Percentiles rank a stretch among this genome's conserved stretches.
These are phyloP conservation scores for Dictyostelium firmibasis DNA, from an alignment of 78 protist genomes.

Conservation along the genomic window DNA sequence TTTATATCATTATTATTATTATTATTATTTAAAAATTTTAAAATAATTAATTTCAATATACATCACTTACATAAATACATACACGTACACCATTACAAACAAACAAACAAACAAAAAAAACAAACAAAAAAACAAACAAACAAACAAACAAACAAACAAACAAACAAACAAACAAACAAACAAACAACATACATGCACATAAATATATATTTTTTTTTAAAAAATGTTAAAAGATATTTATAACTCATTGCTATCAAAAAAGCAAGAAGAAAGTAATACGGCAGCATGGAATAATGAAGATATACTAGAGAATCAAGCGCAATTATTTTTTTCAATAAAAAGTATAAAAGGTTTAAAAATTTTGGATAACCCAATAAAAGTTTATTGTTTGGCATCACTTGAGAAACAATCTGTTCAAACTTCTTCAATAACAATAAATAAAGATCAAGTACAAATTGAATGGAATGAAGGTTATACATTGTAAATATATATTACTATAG, in stretches of 20 bases:
- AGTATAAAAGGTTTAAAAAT: conserved; percentile 58
- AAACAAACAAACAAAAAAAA: too few relatives aligned
- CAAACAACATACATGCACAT: not conserved
- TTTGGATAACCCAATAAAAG: not conserved
- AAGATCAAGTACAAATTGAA: conserved; percentile 6
- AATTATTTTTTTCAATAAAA: conserved; percentile 59
- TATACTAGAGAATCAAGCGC: conserved; percentile 46
- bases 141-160: too few relatives aligned
- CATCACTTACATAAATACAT: not conserved
- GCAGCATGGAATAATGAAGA: conserved; percentile 11
- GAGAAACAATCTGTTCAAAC: conserved; percentile 74
- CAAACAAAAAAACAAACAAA: too few relatives aligned
- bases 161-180: too few relatives aligned
- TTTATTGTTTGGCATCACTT: conserved; percentile 59
- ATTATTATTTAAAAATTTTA: too few relatives aligned
- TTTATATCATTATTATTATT: too few relatives aligned
- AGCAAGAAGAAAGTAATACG: not conserved
- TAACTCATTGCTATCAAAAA: conserved; percentile 18
- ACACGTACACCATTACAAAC: too few relatives aligned
- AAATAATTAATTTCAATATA: too few relatives aligned
- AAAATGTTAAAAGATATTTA: conserved; percentile 16
- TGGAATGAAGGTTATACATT: conserved; percentile 81
- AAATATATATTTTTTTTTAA: too few relatives aligned
- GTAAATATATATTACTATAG: conserved; percentile 25
- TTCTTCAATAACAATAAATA: not conserved